A percentile compares a stretch with the other conserved stretches of the same genome.
phyloP scores from a whole-genome alignment of 768 basidiomycete species.

The Russula lepida region DNA sequence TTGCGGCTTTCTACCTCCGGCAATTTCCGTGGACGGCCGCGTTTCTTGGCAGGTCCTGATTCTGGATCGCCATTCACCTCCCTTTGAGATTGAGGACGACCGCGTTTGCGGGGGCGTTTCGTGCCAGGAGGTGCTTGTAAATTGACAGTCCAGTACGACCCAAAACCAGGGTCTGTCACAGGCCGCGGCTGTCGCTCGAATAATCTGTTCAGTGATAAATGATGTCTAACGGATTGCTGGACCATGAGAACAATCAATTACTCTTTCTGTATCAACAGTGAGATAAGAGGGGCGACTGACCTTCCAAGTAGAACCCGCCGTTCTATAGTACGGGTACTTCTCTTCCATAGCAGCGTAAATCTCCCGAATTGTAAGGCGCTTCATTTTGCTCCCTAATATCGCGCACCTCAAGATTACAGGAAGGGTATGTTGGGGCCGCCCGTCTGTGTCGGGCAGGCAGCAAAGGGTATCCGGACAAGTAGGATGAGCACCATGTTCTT shows the following conservation, averaged over 20 bases:
- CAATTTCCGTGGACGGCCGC: constrained; percentile 21
- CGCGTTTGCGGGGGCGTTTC: constrained; percentile 76
- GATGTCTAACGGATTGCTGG: constrained; percentile 84
- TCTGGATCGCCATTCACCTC: constrained; percentile 24
- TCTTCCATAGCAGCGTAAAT: constrained; percentile 83
- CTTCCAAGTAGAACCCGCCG: constrained; percentile 81
- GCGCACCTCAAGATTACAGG: constrained; percentile 81
- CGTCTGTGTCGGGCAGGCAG: constrained; percentile 72
- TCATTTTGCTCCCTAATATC: constrained; percentile 67
- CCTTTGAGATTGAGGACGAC: constrained; percentile 50
- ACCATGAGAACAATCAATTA: not conserved
- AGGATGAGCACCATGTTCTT: constrained; percentile 55
- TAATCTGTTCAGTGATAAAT: constrained; percentile 71
- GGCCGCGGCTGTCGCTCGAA: constrained; percentile 79
- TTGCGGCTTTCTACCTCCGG: constrained; percentile 2
- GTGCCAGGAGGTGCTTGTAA: constrained; percentile 77
- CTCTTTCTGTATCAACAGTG: not conserved
- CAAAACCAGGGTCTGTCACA: constrained; percentile 78
- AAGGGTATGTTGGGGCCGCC: constrained; percentile 74
- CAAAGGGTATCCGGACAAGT: constrained; percentile 71
- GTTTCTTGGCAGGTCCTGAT: constrained; percentile 18
- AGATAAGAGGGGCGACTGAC: constrained; percentile 31
- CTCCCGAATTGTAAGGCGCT: constrained; percentile 73
- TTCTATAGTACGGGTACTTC: constrained; percentile 75
- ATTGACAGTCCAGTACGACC: constrained; percentile 89